Base-by-base conservation (phyloP, 2,329 filamentous ascomycete genomes). In the Paraphoma sp. region DNA sequence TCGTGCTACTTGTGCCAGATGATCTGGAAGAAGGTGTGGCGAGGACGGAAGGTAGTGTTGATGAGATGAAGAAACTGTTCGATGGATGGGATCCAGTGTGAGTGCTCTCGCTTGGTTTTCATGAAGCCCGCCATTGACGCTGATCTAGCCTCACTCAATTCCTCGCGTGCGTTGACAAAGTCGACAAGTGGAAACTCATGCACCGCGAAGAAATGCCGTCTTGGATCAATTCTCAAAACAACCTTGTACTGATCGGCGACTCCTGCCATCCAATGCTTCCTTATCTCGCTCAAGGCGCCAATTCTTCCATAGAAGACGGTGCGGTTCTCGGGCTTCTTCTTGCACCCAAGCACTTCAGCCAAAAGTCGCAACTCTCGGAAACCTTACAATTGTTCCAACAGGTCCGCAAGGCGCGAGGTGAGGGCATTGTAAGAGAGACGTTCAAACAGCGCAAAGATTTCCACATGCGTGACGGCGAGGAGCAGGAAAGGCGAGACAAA, bases 151-250 rank as follows among this genome's bases (percentile, higher is more conserved):
- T 69, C 41, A 63, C 62, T 48, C 57, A 65, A 45, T 57, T 69
- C 28, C 56, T 69, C 12, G 48, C 51, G 3, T 80, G 82, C 43
- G 86, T 89, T 0, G 81, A 84, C 38, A 80, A 75, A 1, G 86
- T 90, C 0, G 83, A 87, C 40, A 91, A 90, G 71, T 91, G 89
- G 89, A 88, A 86, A 68, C 71, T 91, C 33, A 87, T 90, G 84
- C 81, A 85, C 42, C 65, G 63, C n/a, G 57, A 54, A 9, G 67
- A 64, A 56, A 68, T 71, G 23, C 52, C 40, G 72, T 79, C 50
- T 76, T 79, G 70, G 78, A 76, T 72, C 67, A 59, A 67, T 54
- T 41, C 3, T 85, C 57, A 68, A 86, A 60, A 78, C 87, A 29
- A 88, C 85, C 0, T 89, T 87, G 71, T 88, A 6, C 59, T 69